phyloP scores from a whole-genome alignment of 148 eudicot genomes.

The Rhododendron mucronatum region DNA sequence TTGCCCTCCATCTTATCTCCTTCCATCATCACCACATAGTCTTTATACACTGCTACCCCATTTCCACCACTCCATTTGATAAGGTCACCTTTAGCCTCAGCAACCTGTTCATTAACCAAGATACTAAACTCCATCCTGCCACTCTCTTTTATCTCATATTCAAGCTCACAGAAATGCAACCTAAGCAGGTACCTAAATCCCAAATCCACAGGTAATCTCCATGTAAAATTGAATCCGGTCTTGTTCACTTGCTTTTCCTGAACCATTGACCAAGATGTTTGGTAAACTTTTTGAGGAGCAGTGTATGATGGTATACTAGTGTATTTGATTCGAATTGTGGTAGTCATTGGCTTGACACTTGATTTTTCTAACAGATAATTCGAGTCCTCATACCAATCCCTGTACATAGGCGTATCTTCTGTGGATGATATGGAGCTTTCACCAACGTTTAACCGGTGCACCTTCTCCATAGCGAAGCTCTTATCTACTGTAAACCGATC shows the following conservation, averaged over 20 bases:
- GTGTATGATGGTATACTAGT: constrained; percentile 9
- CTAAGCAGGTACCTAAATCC: constrained; percentile 40
- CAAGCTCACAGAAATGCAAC: constrained; percentile 39
- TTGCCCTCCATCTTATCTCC: no score
- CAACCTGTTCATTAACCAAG: no score
- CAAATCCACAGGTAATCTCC: constrained; percentile 31
- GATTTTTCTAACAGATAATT: not conserved
- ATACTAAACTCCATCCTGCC: no score
- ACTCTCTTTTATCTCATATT: not conserved
- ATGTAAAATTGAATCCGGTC: constrained; percentile 10
- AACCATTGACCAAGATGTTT: constrained; percentile 16
- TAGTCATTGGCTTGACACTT: not conserved
- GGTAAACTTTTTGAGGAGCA: constrained; percentile 31
- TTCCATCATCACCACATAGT: no score
- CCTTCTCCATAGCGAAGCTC: constrained; percentile 30
- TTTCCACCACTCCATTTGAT: no score
- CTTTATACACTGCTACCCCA: no score
- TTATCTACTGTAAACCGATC: not conserved
- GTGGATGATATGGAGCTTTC: constrained; percentile 1
- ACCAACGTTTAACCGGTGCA: constrained; percentile 25
- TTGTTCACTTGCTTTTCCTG: not conserved
- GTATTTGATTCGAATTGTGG: constrained; percentile 12
- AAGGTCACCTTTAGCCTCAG: no score
- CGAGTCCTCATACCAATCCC: constrained; percentile 21
- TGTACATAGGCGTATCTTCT: constrained; percentile 18